Evolutionary conservation across 306 rosid species (phyloP), one percentile per base, ranked within the genome.

Genomic region (Inga oerstediana): DNA sequence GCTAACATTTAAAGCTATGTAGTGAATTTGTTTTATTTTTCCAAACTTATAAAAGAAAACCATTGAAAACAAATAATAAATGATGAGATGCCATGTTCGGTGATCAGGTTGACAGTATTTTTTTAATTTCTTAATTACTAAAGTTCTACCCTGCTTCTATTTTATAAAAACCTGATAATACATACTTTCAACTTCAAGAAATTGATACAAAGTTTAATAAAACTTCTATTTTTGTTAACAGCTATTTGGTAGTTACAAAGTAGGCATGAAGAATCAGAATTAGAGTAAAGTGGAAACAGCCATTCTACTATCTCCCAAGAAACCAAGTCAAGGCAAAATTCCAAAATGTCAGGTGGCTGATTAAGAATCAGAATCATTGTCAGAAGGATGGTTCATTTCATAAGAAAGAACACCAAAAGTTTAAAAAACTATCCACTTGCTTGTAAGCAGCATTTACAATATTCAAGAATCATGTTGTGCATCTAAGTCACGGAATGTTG

Each of bases 401-500:
- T 71, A 22, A 71, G 52, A 74, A 32, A 0, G 27, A 49, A 51
- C 17, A 20, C 20, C 34, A 12, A 76, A 3, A 44, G 27, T 14
- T 3, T 14, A 20, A 20, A 76, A 45, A 24, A 12, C 24, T 45
- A 45, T 24, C 34, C 6, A 4, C n/a, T 39, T n/a, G 76, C 41
- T 24, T 2, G 34, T 7, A 16, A 14, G 48, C 76, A 44, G 59
- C 41, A 72, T 24, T 19, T 72, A 72, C 59, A 72, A 24, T 52
- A 45, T 10, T 22, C 59, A 46, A 72, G 22, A 46, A 13, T 27
- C 10, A 32, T 45, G 58, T 22, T 24, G 41, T 22, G 76, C 82
- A 71, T 64, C 64, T 8, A 66, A 41, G 45, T 78, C 20, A 72
- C 46, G 83, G 67, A 11, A 34, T 74, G 59, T 54, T 59, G 83